Base-by-base conservation (phyloP, 768 basidiomycete species). In the Aureoboletus auriporus region DNA sequence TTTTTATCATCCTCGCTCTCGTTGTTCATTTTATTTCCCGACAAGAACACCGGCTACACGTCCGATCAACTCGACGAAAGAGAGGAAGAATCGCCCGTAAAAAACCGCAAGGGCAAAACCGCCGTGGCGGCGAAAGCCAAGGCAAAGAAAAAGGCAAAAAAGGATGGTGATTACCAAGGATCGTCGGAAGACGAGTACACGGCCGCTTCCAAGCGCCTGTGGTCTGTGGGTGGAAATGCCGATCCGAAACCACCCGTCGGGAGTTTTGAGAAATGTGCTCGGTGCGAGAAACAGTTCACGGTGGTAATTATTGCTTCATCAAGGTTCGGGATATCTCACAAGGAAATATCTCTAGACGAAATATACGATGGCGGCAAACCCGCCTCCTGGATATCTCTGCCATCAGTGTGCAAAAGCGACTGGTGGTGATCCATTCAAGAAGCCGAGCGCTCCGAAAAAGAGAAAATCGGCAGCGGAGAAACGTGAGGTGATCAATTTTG, bases 391-490 rank as follows among this genome's bases (percentile, higher is more conserved):
- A 1, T 92, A 77, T 55, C 77, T 98, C 17, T 99, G 95, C 62
- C 84, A 92, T 57, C 68, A 72, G 8, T 99, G 95, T 65, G 82
- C 86, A 2, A 90, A 89, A 59, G 75, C 80, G 0, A 77, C 82
- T 3, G 92, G 89, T 6, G 70, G 72, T 1, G 89, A 93, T 58
- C 91, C 91, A 0, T 94, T 94, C 71, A 95, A 93, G 65, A 92
- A 90, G 55, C 74, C 83, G 14, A 69, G 75, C 7, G 68, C 69
- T 27, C 78, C 80, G 0, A 74, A 75, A 47, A 89, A 83, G 64
- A 80, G 83, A 44, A 85, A 80, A 55, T 67, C 75, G 1, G 75
- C 79, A 1, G 72, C 74, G 1, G 88, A 92, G 29, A 86, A 78
- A 61, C 80, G 86, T 14, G 83, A 74, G 26, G 70, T 93, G 2